A percentile compares a stretch with the other conserved stretches of the same genome.
These are phyloP conservation scores for Tulasnella sp. DNA, from an alignment of 768 basidiomycete genomes.

Conservation along the genomic window DNA sequence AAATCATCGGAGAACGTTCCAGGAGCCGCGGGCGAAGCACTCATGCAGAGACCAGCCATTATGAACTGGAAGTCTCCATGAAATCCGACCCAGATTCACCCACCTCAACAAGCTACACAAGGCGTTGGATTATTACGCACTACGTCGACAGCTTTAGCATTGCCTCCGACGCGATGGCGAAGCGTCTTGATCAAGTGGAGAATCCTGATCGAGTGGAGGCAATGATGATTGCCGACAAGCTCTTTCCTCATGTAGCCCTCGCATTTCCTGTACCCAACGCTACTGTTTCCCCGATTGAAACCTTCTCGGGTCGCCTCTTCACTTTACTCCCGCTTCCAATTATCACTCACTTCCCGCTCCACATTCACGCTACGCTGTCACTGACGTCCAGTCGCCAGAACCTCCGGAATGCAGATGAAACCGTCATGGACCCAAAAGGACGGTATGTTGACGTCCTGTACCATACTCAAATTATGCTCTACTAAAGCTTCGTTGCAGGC, in stretches of 20 bases:
- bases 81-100: not conserved
- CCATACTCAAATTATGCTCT: not conserved
- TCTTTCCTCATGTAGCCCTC: constrained; percentile 40
- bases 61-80: not conserved
- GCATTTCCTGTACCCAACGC: constrained; percentile 39
- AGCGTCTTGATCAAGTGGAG: constrained; percentile 5
- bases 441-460: constrained; percentile 39
- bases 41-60: not conserved
- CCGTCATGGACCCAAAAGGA: constrained; percentile 45
- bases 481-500: constrained; percentile 35
- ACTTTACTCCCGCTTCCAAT: constrained; percentile 51
- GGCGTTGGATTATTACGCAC: constrained; percentile 25
- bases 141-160: constrained; percentile 37
- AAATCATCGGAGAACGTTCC: not conserved
- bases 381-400: constrained; percentile 48
- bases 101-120: not conserved
- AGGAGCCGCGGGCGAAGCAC: not conserved
- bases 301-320: constrained; percentile 44
- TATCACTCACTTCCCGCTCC: constrained; percentile 45
- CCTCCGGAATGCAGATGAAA: constrained; percentile 45
- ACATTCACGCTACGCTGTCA: constrained; percentile 49
- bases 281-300: not conserved
- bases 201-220: too few species aligned
- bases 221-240: constrained; percentile 40
- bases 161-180: constrained; percentile 30